These are phyloP conservation scores for Skeletonema marinoi DNA, from an alignment of 108 stramenopile genomes.

Conservation along the genomic window DNA sequence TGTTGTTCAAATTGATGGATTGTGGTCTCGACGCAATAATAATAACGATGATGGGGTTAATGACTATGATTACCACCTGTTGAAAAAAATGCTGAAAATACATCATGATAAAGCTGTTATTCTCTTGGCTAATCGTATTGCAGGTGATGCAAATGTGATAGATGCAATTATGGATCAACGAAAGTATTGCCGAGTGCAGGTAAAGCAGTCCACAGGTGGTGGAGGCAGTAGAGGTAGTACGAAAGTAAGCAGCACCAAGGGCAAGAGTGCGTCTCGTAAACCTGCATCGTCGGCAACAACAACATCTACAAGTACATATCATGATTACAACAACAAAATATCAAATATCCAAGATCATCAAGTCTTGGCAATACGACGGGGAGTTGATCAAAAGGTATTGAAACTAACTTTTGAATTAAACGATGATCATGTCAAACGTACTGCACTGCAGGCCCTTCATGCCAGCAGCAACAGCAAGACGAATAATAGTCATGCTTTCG, in stretches of 20 bases:
- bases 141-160: conserved; percentile 43
- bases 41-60: not conserved
- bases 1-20: conserved; percentile 35
- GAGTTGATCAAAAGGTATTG: conserved; percentile 54
- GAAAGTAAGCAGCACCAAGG: conserved; percentile 11
- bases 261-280: not conserved
- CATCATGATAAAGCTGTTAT: conserved; percentile 49
- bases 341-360: conserved; percentile 50
- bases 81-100: not conserved
- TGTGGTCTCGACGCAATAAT: conserved; percentile 35
- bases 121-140: conserved; percentile 58
- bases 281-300: conserved; percentile 10
- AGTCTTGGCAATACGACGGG: conserved; percentile 63
- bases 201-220: conserved; percentile 16
- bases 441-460: not conserved
- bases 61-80: not conserved
- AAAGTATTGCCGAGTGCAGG: conserved; percentile 40
- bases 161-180: conserved; percentile 42
- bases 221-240: not conserved
- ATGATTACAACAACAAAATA: conserved; percentile 46
- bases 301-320: conserved; percentile 37
- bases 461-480: not conserved
- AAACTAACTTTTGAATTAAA: conserved; percentile 59
- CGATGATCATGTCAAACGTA: conserved; percentile 20
- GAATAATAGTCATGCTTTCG: not conserved